Base-by-base conservation (phyloP, 2,329 filamentous ascomycete species). In the Sporothrix variecibatus region DNA sequence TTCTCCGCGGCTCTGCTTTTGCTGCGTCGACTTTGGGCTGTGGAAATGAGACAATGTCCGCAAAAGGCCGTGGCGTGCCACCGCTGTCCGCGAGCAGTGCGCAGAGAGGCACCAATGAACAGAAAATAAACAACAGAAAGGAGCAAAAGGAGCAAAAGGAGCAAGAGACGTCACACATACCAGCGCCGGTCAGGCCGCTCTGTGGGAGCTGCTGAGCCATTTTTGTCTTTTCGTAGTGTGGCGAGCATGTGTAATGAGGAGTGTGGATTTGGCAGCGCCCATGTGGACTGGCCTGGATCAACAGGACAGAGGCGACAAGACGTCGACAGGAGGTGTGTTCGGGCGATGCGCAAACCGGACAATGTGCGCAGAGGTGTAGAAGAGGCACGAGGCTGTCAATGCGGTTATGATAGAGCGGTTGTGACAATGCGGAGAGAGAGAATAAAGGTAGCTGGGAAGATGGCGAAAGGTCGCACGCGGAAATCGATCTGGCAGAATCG, bases 111-210 rank as follows among this genome's bases (percentile, higher is more conserved):
- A 26, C 40, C 12, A 26, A 69, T 8, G 31, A 70, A 12, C 26
- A 64, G 17, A 34, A 7, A 43, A 28, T 5, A 51, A 23, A 15
- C 34, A 20, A 49, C 43, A n/a, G n/a, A 17, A 9, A n/a, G n/a
- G 20, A 53, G n/a, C 8, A 56, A 26, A 31, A 31, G 15, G 23
- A 69, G 51, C 38, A 38, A 38, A 56, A 26, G 26, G 26, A 56
- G 23, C 8, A n/a, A n/a, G 7, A n/a, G 26, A 23, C 80, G 56
- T 31, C 9, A 28, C 46, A 74, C 85, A 80, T 76, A 85, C 86
- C 84, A 76, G 82, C 78, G 49, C 86, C 86, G 40, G 81, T 83
- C 64, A 82, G 80, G 71, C 79, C 79, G 72, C 81, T 82, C 58
- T 80, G 74, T 15, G 76, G 73, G 26, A 77, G 73, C 26, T 73